These are phyloP conservation scores for Russula brevipes DNA, from an alignment of 768 basidiomycete species.

Conservation along the genomic window DNA sequence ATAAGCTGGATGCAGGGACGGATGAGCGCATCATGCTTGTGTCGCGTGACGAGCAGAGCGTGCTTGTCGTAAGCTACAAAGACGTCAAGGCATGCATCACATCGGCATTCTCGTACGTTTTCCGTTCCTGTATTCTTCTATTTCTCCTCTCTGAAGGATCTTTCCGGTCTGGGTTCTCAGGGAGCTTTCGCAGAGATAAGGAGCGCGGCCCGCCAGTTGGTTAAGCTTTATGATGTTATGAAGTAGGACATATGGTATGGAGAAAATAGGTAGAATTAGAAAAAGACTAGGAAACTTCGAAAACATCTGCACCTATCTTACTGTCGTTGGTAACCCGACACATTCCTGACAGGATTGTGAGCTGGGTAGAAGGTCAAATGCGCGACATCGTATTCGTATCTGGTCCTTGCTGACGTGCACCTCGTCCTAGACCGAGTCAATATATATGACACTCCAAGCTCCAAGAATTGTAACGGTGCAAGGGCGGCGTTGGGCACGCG, in stretches of 20 bases:
- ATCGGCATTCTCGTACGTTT: constrained; percentile 70
- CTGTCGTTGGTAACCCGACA: not conserved
- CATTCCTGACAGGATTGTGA: not conserved
- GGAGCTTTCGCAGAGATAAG: constrained; percentile 23
- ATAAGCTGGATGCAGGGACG: constrained; percentile 83
- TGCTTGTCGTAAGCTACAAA: constrained; percentile 88
- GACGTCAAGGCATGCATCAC: constrained; percentile 86
- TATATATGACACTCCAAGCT: no score
- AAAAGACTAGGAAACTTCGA: constrained; percentile 25
- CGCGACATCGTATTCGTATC: no score
- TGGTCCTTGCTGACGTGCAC: no score
- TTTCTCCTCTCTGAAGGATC: not conserved
- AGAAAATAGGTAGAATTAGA: constrained; percentile 26
- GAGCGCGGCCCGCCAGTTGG: not conserved
- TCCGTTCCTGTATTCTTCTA: not conserved
- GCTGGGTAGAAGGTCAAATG: not conserved
- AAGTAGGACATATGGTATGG: not conserved
- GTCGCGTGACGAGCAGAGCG: constrained; percentile 92
- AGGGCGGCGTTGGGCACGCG: no score
- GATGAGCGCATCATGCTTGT: constrained; percentile 96
- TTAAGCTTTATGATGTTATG: not conserved
- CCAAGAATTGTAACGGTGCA: no score
- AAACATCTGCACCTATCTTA: constrained; percentile 3
- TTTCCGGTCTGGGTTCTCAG: not conserved
- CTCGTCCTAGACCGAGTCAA: no score